Conservation (phyloP, 345 rosid genomes). For the Mangifera indica region DNA sequence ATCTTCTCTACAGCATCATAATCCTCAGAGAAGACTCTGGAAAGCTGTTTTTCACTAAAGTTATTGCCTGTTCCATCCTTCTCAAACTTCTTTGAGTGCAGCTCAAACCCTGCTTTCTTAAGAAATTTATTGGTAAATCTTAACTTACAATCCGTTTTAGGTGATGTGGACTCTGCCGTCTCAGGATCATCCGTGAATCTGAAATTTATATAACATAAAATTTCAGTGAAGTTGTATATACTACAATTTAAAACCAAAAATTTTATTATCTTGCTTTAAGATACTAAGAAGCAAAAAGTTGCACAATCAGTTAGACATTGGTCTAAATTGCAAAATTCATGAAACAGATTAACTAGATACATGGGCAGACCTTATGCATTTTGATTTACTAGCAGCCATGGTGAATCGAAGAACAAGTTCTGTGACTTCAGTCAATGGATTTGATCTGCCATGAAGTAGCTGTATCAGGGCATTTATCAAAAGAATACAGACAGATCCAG, state of each 20-base stretch:
- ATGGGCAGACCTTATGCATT: slow-evolving; percentile 32
- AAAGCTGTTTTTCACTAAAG: slow-evolving; percentile 30
- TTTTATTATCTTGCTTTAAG: not conserved
- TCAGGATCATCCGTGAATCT: slow-evolving; percentile 40
- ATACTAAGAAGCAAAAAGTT: not conserved
- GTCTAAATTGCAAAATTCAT: not conserved
- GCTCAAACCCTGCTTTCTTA: slow-evolving; percentile 15
- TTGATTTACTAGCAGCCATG: slow-evolving; percentile 36
- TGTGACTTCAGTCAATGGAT: slow-evolving; percentile 15
- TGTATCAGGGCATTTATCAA: not conserved
- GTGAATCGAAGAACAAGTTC: not conserved
- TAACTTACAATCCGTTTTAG: not conserved
- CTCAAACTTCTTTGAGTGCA: not conserved
- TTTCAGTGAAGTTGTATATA: not conserved
- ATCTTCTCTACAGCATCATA: slow-evolving; percentile 37
- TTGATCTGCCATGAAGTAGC: slow-evolving; percentile 18
- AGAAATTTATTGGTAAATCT: slow-evolving; percentile 21
- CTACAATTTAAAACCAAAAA: not conserved
- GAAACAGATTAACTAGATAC: not conserved
- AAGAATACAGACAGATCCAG: not conserved
- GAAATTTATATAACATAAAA: slow-evolving; percentile 17
- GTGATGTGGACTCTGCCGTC: slow-evolving; percentile 7
- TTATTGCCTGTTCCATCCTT: slow-evolving; percentile 21
- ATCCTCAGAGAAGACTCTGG: slow-evolving; percentile 61
- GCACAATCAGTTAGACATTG: not conserved